These are phyloP conservation scores for Exophiala alcalophila DNA, from an alignment of 2,329 filamentous ascomycete species.

Conservation along the genomic window DNA sequence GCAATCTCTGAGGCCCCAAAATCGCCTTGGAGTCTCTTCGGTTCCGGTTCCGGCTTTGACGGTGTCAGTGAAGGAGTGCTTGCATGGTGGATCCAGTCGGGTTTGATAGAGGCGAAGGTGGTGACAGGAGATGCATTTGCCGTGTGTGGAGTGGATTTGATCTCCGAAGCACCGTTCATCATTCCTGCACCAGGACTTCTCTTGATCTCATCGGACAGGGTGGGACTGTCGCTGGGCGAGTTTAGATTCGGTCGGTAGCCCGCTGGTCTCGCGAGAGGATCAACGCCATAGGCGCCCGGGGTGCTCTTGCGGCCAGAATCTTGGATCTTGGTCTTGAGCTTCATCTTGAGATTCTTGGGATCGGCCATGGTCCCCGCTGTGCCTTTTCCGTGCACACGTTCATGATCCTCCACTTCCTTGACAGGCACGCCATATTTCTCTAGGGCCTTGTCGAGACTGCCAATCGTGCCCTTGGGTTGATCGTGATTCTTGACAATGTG, in stretches of 20 bases:
- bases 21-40: slow-evolving; percentile 25
- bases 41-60: slow-evolving; percentile 13
- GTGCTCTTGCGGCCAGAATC: slow-evolving; percentile 13
- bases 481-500: slow-evolving; percentile 32
- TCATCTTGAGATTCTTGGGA: slow-evolving; percentile 30
- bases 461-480: slow-evolving; percentile 31
- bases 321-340: slow-evolving; percentile 23
- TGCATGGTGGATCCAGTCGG: slow-evolving; percentile 10
- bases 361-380: slow-evolving; percentile 30
- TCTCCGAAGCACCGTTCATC: slow-evolving; percentile 12
- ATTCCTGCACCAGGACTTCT: slow-evolving; percentile 12
- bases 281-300: slow-evolving; percentile 18
- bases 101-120: slow-evolving; percentile 6
- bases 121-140: slow-evolving; percentile 4
- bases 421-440: slow-evolving; percentile 30
- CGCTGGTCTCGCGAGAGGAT: slow-evolving; percentile 23
- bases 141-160: slow-evolving; percentile 4
- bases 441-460: slow-evolving; percentile 30
- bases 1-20: slow-evolving; percentile 12
- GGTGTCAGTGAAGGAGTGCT: slow-evolving; percentile 3
- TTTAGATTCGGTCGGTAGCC: slow-evolving; percentile 24
- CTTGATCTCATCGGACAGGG: slow-evolving; percentile 14
- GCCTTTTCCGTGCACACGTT: slow-evolving; percentile 27
- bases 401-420: slow-evolving; percentile 28
- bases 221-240: slow-evolving; percentile 15